phyloP scores from a whole-genome alignment of 768 basidiomycete genomes.

The Suillus luteus region DNA sequence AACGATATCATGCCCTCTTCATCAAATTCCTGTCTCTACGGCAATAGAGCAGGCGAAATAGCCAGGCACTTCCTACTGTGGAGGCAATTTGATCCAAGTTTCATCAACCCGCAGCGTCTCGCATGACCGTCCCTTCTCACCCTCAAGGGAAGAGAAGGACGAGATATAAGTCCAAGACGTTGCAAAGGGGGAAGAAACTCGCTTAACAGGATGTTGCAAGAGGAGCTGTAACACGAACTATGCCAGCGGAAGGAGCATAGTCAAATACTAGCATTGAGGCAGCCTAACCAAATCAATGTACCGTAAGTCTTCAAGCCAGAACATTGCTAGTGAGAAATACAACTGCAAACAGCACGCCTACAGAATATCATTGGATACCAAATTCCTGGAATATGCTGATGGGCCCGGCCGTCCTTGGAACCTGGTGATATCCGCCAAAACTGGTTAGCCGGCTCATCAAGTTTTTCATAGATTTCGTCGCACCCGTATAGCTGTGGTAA shows the following conservation, averaged over 20 bases:
- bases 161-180: conserved; percentile 39
- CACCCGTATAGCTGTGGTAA: not conserved
- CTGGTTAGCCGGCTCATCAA: not conserved
- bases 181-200: conserved; percentile 33
- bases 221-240: conserved; percentile 37
- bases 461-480: not conserved
- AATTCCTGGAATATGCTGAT: not conserved
- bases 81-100: conserved; percentile 17
- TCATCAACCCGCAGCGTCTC: conserved; percentile 18
- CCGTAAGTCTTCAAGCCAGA: not conserved
- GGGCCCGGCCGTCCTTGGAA: not conserved
- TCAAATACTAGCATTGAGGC: conserved; percentile 19
- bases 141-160: conserved; percentile 39
- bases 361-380: not conserved
- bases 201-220: conserved; percentile 35
- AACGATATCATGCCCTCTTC: conserved; percentile 16
- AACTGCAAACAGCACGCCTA: not conserved
- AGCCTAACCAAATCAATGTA: not conserved
- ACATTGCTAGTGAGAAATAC: not conserved
- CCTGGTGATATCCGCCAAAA: not conserved
- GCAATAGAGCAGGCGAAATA: conserved; percentile 27
- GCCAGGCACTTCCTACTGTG: conserved; percentile 24
- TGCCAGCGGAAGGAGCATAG: conserved; percentile 28
- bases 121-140: conserved; percentile 26
- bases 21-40: conserved; percentile 15